Base-by-base conservation (phyloP, 1,284 basidiomycete genomes). In the Athelia sp. region DNA sequence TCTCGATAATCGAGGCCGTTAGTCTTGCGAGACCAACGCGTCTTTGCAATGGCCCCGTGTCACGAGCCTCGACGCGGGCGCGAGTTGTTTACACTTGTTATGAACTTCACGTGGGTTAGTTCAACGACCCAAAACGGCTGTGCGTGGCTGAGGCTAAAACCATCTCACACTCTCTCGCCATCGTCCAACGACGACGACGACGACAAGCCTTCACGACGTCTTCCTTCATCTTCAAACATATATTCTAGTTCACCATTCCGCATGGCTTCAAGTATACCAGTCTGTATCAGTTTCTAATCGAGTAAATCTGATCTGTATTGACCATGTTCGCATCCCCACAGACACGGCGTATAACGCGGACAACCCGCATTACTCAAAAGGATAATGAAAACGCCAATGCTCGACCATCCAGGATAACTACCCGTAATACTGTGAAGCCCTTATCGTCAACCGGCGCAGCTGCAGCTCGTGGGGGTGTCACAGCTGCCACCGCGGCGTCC, bases 331-430 rank as follows among this genome's bases (percentile, higher is more conserved):
- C 13, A 18, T 23, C n/a, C 36, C 35, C 1, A 21, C 52, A 84
- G 82, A 78, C 75, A 54, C 77, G 81, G 56, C 78, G 82, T 66
- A 69, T 75, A 49, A 77, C 78, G 49, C 75, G 82, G 60, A 74
- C 74, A 47, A 75, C 75, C 49, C 76, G 77, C 51, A 70, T 74
- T 10, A 68, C 73, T 24, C 72, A 77, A 57, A 84, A 81, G 63
- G 82, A 85, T 61, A 78, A 72, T 58, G 82, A 84, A 72, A 87
- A 82, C 65, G 80, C 79, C 53, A 73, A 78, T 53, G 77, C 76
- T 48, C 75, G 79, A 51, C 74, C 74, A 42, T 71, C 74, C 52
- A 69, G 79, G 60, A 69, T 75, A 45, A 65, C 71, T 31, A 74
- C 80, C 50, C 82, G 83, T 61, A 40, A 6, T 40, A 40, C 19